These are phyloP conservation scores for Mycogone perniciosa DNA, from an alignment of 2,329 filamentous ascomycete species.

Conservation along the genomic window DNA sequence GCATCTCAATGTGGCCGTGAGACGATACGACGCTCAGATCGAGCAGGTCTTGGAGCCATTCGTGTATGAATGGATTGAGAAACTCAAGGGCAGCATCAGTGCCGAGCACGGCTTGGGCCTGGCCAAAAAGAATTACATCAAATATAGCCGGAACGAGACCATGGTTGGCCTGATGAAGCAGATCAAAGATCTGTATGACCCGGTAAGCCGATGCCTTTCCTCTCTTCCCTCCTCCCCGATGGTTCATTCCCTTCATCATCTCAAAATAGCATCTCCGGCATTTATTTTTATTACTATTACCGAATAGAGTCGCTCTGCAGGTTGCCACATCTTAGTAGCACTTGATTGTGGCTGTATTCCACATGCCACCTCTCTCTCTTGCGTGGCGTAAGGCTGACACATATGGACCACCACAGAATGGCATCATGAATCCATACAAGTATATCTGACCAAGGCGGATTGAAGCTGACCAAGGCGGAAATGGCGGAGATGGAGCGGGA, in stretches of 20 bases:
- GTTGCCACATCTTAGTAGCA: too few relatives aligned
- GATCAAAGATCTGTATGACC: conserved; percentile 90
- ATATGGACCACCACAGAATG: conserved; percentile 56
- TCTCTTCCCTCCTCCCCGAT: conserved; percentile 4
- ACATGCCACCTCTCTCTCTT: background rate
- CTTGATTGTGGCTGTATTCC: background rate
- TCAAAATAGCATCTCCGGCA: background rate
- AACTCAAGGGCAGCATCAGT: conserved; percentile 86
- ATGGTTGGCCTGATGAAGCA: conserved; percentile 91
- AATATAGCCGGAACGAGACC: conserved; percentile 82
- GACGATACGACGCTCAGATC: conserved; percentile 78
- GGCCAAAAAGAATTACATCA: conserved; percentile 92
- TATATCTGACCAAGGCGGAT: conserved; percentile 54
- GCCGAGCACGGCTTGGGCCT: conserved; percentile 92
- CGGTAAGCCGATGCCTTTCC: conserved; percentile 52
- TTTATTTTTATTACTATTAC: too few relatives aligned
- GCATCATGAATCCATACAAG: conserved; percentile 99
- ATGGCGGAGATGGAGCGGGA: background rate
- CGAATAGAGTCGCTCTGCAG: too few relatives aligned
- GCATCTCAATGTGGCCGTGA: conserved; percentile 82
- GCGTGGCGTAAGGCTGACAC: conserved; percentile 20
- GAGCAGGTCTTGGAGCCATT: conserved; percentile 87
- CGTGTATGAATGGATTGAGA: conserved; percentile 94
- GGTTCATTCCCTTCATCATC: background rate
- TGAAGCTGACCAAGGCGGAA: background rate